These are phyloP conservation scores for Boletus speciosus DNA, from an alignment of 768 basidiomycete genomes.

Conservation along the genomic window DNA sequence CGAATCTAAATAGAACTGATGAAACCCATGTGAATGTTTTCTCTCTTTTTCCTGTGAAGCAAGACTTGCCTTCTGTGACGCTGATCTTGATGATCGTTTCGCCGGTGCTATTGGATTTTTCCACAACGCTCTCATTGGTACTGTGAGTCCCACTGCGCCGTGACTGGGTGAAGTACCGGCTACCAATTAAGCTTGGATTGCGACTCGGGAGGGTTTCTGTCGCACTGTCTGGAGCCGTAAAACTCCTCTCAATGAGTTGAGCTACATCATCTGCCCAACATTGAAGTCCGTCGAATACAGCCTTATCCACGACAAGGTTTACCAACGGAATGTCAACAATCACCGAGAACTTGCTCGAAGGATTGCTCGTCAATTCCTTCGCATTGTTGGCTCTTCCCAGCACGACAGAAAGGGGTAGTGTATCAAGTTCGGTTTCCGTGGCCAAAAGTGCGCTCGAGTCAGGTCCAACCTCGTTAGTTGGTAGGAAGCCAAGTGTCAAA, in stretches of 20 bases:
- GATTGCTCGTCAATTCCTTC: neutral
- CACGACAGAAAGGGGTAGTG: conserved; percentile 21
- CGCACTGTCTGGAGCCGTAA: conserved; percentile 17
- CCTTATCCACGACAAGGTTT: conserved; percentile 60
- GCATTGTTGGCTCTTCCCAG: conserved; percentile 13
- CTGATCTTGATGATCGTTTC: conserved; percentile 50
- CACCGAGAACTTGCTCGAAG: conserved; percentile 13
- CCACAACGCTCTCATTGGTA: conserved; percentile 38
- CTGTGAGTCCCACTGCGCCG: conserved; percentile 38
- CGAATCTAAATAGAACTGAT: conserved; percentile 41
- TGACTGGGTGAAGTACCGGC: conserved; percentile 62
- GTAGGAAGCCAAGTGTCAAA: conserved; percentile 49
- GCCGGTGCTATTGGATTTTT: conserved; percentile 24
- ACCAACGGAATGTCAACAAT: conserved; percentile 56
- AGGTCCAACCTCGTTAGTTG: conserved; percentile 16
- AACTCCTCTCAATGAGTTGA: conserved; percentile 59
- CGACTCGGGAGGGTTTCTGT: conserved; percentile 39
- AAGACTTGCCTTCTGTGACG: conserved; percentile 40
- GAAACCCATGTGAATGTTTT: neutral
- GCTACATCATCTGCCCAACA: conserved; percentile 83
- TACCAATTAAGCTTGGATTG: conserved; percentile 72
- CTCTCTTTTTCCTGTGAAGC: neutral
- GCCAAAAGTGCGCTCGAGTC: conserved; percentile 24
- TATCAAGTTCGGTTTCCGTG: conserved; percentile 14
- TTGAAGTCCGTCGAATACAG: conserved; percentile 71